Conservation (phyloP, 1,284 basidiomycete genomes). For the Cystobasidiaceae sp. region DNA sequence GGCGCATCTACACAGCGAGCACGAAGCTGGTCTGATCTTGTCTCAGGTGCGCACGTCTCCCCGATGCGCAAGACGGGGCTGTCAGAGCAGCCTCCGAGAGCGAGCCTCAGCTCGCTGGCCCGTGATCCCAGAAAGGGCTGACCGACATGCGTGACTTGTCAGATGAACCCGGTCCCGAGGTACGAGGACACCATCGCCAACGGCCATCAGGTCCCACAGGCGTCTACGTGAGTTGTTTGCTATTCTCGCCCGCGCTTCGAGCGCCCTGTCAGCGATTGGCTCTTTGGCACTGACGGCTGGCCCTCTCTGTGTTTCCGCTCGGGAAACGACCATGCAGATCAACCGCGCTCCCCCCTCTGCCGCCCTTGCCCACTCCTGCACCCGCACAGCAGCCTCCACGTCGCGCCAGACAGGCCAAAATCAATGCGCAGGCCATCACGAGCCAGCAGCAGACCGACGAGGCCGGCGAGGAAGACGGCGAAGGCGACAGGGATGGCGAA, state of each 20-base stretch:
- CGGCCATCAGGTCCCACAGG: background rate
- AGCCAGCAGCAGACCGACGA: constrained; percentile 6
- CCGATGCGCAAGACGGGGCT: background rate
- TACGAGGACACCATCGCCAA: constrained; percentile 4
- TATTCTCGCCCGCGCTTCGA: background rate
- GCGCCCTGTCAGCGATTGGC: background rate
- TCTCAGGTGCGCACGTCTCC: constrained; percentile 14
- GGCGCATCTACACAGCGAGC: constrained; percentile 15
- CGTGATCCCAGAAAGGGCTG: too few relatives aligned
- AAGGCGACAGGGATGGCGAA: constrained; percentile 15
- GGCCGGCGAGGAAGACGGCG: constrained; percentile 23
- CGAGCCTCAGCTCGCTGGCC: background rate
- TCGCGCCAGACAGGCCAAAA: constrained; percentile 5
- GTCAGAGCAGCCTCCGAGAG: background rate
- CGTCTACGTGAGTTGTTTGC: constrained; percentile 19
- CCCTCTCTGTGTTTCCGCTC: background rate
- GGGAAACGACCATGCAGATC: background rate
- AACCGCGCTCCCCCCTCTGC: constrained; percentile 24
- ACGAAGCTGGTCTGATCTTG: constrained; percentile 21
- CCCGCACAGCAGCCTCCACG: constrained; percentile 13
- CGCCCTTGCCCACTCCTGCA: constrained; percentile 18
- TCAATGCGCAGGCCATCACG: background rate
- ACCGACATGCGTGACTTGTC: background rate
- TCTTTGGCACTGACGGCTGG: background rate
- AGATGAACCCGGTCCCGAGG: background rate